phyloP scores from a whole-genome alignment of 164 flowering plant genomes.

The Berberis thunbergii region DNA sequence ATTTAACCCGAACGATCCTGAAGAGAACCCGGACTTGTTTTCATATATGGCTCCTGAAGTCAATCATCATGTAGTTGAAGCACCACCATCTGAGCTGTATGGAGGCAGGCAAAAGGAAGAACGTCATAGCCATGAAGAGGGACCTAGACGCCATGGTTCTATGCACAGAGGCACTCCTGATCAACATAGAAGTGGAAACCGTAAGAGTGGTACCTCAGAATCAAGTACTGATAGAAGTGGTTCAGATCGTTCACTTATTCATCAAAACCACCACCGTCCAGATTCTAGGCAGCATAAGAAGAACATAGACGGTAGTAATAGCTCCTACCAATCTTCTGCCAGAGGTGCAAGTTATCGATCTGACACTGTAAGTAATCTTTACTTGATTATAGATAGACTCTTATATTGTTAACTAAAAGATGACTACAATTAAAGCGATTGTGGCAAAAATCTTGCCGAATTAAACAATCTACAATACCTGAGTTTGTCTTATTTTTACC shows the following conservation, averaged over 20 bases:
- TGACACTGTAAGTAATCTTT: slow-evolving; percentile 24
- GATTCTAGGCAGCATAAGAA: slow-evolving; percentile 19
- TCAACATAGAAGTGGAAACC: slow-evolving; percentile 11
- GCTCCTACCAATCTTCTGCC: slow-evolving; percentile 10
- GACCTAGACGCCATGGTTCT: background rate
- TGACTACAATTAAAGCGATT: background rate
- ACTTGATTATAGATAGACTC: background rate
- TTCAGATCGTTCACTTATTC: slow-evolving; percentile 25
- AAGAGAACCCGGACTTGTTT: slow-evolving; percentile 55
- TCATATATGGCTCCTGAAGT: background rate
- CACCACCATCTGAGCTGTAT: slow-evolving; percentile 2
- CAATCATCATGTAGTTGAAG: background rate
- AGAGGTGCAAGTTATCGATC: slow-evolving; percentile 15
- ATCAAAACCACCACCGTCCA: slow-evolving; percentile 10
- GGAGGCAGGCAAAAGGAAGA: background rate
- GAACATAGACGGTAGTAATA: slow-evolving; percentile 13
- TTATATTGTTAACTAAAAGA: background rate
- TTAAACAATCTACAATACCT: too few species aligned
- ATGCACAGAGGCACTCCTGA: background rate
- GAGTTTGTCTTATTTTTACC: too few species aligned
- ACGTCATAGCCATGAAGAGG: slow-evolving; percentile 5
- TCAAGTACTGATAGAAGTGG: slow-evolving; percentile 26
- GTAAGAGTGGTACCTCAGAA: slow-evolving; percentile 17
- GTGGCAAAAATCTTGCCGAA: background rate
- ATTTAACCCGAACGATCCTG: slow-evolving; percentile 62